Conservation (phyloP, 768 basidiomycete species). For the Polyporus arcularius region DNA sequence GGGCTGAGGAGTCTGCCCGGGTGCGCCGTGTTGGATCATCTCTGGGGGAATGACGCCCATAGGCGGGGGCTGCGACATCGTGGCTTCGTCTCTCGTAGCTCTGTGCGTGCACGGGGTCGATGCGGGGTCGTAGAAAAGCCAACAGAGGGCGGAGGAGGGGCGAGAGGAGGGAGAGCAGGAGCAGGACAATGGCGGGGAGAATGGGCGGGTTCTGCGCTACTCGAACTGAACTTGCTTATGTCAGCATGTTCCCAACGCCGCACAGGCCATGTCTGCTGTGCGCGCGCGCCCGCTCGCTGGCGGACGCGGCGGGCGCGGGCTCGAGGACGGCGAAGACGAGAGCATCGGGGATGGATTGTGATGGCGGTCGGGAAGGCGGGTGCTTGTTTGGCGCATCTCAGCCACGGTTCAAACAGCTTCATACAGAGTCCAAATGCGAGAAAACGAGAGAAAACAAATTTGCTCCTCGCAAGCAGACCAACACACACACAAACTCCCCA, state of each 20-base stretch:
- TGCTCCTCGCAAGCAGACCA: slow-evolving; percentile 35
- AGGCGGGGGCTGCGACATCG: slow-evolving; percentile 42
- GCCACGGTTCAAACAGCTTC: slow-evolving; percentile 55
- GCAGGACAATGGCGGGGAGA: slow-evolving; percentile 19
- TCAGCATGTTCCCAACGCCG: slow-evolving; percentile 30
- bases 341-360: slow-evolving; percentile 3
- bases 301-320: slow-evolving; percentile 1
- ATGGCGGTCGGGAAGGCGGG: slow-evolving; percentile 10
- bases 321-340: slow-evolving; percentile 12
- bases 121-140: neutral
- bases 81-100: slow-evolving; percentile 19
- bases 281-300: neutral
- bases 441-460: slow-evolving; percentile 78
- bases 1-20: slow-evolving; percentile 28
- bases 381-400: slow-evolving; percentile 40
- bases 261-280: slow-evolving; percentile 25
- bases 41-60: slow-evolving; percentile 63
- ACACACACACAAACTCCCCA: slow-evolving; percentile 36
- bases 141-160: neutral
- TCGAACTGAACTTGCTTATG: slow-evolving; percentile 28
- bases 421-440: slow-evolving; percentile 71
- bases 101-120: neutral
- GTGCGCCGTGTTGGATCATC: slow-evolving; percentile 47
- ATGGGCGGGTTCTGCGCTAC: slow-evolving; percentile 23
- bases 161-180: slow-evolving; percentile 14